Conservation (phyloP, 1,284 basidiomycete genomes). For the Cryptococcus sp. region DNA sequence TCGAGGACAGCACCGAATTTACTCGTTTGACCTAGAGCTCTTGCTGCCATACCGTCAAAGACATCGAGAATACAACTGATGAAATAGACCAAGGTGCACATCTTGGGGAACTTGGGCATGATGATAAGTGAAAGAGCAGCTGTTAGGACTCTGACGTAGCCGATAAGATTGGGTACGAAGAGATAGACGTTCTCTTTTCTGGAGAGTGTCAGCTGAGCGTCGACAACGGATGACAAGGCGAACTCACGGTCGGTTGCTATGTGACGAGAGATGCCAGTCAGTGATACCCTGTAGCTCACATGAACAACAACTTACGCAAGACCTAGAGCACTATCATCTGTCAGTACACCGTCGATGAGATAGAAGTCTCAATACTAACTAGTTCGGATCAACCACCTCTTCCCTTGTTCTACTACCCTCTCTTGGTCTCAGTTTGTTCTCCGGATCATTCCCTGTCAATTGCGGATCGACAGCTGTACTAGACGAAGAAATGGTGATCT, state of each 20-base stretch:
- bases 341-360: conserved; percentile 3
- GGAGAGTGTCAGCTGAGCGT: conserved; percentile 3
- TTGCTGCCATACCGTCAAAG: conserved; percentile 91
- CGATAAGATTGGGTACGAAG: conserved; percentile 95
- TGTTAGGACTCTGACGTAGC: conserved; percentile 85
- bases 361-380: conserved; percentile 30
- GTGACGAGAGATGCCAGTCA: conserved; percentile 3
- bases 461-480: conserved; percentile 7
- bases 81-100: conserved; percentile 84
- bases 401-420: conserved; percentile 36
- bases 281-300: not conserved
- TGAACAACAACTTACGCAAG: conserved; percentile 33
- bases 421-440: conserved; percentile 8
- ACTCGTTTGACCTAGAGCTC: conserved; percentile 79
- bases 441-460: not conserved
- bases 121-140: conserved; percentile 85
- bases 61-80: conserved; percentile 94
- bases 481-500: conserved; percentile 10
- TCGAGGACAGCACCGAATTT: conserved; percentile 98
- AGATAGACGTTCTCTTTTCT: conserved; percentile 81
- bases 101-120: conserved; percentile 92
- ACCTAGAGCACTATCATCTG: conserved; percentile 34
- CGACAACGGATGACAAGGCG: not conserved
- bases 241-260: conserved; percentile 38
- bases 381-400: conserved; percentile 46